A percentile compares a stretch with the other conserved stretches of the same genome.
These are phyloP conservation scores for Pythium phragmiticola DNA, from an alignment of 352 stramenopile species.

Conservation along the genomic window DNA sequence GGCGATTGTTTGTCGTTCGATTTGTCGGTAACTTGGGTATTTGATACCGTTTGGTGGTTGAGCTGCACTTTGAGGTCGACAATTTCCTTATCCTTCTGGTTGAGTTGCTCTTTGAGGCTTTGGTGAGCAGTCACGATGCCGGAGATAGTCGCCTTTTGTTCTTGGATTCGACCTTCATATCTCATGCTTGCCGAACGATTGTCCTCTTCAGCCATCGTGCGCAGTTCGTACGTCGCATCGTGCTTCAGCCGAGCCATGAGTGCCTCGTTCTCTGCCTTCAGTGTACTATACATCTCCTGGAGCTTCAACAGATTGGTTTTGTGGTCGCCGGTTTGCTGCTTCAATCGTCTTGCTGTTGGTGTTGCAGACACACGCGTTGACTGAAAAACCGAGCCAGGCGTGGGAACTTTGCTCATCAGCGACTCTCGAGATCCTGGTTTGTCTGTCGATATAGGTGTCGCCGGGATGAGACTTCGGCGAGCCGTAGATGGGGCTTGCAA, in stretches of 20 bases:
- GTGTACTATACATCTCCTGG: constrained; percentile 21
- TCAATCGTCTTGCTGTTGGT: constrained; percentile 1
- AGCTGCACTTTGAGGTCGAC: constrained; percentile 8
- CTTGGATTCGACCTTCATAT: constrained; percentile 20
- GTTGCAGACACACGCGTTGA: constrained; percentile 7
- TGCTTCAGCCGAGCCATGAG: constrained; percentile 27
- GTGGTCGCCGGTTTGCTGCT: constrained; percentile 11
- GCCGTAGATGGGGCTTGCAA: constrained; percentile 6
- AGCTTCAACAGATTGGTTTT: constrained; percentile 24
- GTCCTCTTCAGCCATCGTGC: constrained; percentile 33
- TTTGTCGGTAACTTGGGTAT: not conserved
- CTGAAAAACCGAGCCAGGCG: not conserved
- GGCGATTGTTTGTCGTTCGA: not conserved
- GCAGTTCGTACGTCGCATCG: constrained; percentile 22
- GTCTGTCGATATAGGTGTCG: constrained; percentile 29
- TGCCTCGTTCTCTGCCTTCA: constrained; percentile 30
- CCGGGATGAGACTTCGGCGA: constrained; percentile 31
- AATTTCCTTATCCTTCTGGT: constrained; percentile 5
- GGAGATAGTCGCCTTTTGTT: constrained; percentile 25
- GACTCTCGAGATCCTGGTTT: constrained; percentile 9
- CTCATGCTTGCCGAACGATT: not conserved
- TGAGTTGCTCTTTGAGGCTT: constrained; percentile 3
- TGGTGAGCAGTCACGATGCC: constrained; percentile 23
- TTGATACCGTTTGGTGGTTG: not conserved
- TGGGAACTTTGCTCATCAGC: not conserved